phyloP scores from a whole-genome alignment of 2,329 filamentous ascomycete species.

The Didymella arachidicola region DNA sequence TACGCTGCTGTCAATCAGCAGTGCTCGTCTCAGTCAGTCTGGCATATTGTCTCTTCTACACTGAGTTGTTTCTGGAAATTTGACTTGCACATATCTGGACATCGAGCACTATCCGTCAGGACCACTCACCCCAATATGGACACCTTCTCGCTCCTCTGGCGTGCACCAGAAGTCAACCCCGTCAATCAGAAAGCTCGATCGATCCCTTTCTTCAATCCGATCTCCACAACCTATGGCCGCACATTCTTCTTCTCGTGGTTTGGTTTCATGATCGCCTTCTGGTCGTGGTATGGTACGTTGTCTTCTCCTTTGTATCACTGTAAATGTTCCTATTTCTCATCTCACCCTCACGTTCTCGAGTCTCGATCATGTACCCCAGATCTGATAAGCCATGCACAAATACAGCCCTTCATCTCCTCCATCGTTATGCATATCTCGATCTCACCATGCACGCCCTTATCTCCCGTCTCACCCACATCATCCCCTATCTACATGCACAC shows the following conservation, averaged over 20 bases:
- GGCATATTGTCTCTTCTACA: not conserved
- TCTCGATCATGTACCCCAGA: not conserved
- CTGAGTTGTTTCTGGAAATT: not conserved
- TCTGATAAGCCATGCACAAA: not conserved
- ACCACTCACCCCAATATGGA: constrained; percentile 21
- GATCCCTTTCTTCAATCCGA: constrained; percentile 77
- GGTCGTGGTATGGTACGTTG: constrained; percentile 67
- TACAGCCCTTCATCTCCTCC: not conserved
- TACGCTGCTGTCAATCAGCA: not conserved
- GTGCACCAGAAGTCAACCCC: constrained; percentile 76
- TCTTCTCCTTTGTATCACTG: not conserved
- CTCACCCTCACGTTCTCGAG: not conserved
- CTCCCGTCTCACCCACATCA: not conserved
- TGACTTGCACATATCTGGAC: not conserved
- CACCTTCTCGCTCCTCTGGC: constrained; percentile 33
- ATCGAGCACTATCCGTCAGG: not conserved
- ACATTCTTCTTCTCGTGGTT: constrained; percentile 90
- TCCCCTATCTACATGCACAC: not conserved
- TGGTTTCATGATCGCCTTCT: constrained; percentile 84
- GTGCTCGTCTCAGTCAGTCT: not conserved
- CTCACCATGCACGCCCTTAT: not conserved
- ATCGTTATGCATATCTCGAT: constrained; percentile 20
- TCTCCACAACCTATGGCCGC: constrained; percentile 76
- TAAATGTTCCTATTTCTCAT: constrained; percentile 21
- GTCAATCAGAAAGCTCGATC: constrained; percentile 81